These are phyloP conservation scores for Pseudogymnoascus pannorum DNA, from an alignment of 2,329 filamentous ascomycete genomes.

Conservation along the genomic window DNA sequence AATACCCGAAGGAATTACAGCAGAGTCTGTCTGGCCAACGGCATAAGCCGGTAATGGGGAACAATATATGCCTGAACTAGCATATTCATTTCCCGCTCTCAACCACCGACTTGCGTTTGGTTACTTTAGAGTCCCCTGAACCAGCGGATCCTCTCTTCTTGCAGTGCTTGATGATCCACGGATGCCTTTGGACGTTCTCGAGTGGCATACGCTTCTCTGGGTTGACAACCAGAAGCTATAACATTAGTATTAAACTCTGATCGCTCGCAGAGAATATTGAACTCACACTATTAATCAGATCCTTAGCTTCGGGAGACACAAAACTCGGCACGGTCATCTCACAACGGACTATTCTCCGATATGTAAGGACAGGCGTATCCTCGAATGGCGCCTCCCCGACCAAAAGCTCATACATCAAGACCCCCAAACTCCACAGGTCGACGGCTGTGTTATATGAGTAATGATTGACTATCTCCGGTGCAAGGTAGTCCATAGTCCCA, in stretches of 20 bases:
- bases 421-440: slow-evolving; percentile 90
- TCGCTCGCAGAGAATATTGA: not conserved
- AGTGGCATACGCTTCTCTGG: slow-evolving; percentile 88
- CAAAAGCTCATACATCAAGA: slow-evolving; percentile 91
- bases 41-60: too few relatives aligned
- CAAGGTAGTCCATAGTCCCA: slow-evolving; percentile 95
- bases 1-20: too few relatives aligned
- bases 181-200: slow-evolving; percentile 83
- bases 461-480: slow-evolving; percentile 92
- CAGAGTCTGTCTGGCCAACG: too few relatives aligned
- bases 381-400: slow-evolving; percentile 95
- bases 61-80: too few relatives aligned
- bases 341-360: slow-evolving; percentile 75
- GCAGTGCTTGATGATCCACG: slow-evolving; percentile 97
- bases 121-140: slow-evolving; percentile 12
- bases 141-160: slow-evolving; percentile 38
- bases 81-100: not conserved
- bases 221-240: slow-evolving; percentile 76
- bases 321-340: slow-evolving; percentile 91
- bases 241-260: slow-evolving; percentile 16
- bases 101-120: not conserved
- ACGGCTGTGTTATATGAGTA: slow-evolving; percentile 94
- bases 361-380: slow-evolving; percentile 90
- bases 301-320: slow-evolving; percentile 81
- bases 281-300: slow-evolving; percentile 82